These are phyloP conservation scores for Cryphonectria naterciae DNA, from an alignment of 2,329 filamentous ascomycete species.

Conservation along the genomic window DNA sequence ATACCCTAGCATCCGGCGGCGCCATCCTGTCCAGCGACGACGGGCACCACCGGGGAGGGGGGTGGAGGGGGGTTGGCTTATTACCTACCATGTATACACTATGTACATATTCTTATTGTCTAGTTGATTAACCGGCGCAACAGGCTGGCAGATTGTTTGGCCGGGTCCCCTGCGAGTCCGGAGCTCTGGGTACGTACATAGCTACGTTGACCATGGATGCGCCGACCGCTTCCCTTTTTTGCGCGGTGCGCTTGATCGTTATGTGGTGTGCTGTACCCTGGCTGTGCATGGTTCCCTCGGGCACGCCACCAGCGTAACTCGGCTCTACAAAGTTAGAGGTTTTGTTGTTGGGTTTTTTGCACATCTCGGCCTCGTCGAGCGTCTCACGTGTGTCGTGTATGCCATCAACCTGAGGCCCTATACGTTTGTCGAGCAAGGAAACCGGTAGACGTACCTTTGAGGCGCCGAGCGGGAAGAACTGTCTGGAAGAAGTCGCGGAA, in stretches of 20 bases:
- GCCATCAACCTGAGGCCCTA: neutral
- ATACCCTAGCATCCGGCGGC: neutral
- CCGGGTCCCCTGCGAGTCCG: slow-evolving; percentile 3
- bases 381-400: neutral
- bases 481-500: neutral
- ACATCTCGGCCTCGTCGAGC: neutral
- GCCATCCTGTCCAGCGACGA: neutral
- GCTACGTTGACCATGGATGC: too few species aligned
- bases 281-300: neutral
- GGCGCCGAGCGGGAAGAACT: neutral
- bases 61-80: neutral
- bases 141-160: neutral
- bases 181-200: neutral
- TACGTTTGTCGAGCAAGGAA: neutral
- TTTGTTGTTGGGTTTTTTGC: neutral
- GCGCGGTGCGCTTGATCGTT: neutral
- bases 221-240: neutral
- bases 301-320: neutral
- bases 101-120: neutral
- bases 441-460: neutral
- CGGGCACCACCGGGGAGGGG: neutral
- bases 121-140: neutral
- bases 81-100: neutral
- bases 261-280: neutral
- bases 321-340: neutral